Percentiles rank a stretch among this genome's conserved stretches.
Conservation (phyloP, 108 stramenopile species). For the Bacterosira constricta region DNA sequence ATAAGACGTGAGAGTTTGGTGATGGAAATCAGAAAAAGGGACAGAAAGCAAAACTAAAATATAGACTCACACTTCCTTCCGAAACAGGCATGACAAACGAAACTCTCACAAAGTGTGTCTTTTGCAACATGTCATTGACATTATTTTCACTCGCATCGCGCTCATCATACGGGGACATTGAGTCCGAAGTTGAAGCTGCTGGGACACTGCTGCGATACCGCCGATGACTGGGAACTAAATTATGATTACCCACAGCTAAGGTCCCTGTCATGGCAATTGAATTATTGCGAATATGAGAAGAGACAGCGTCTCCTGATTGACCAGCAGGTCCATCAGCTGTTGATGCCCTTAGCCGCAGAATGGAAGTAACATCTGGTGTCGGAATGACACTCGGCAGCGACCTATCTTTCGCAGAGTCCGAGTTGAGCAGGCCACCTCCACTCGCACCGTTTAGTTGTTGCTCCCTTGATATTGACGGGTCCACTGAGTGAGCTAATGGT, state of each 20-base stretch:
- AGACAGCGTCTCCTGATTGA: not conserved
- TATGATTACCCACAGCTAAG: not conserved
- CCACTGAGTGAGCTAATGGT: not conserved
- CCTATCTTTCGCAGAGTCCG: not conserved
- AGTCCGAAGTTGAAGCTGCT: not conserved
- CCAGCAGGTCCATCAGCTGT: not conserved
- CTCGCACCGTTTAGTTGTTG: not conserved
- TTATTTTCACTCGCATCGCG: conserved; percentile 20
- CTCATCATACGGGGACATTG: not conserved
- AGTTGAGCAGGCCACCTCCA: not conserved
- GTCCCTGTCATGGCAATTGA: conserved; percentile 6
- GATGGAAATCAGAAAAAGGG: no score
- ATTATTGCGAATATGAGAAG: conserved; percentile 18
- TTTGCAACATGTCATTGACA: conserved; percentile 51
- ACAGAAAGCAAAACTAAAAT: no score
- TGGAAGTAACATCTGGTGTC: not conserved
- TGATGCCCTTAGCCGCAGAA: not conserved
- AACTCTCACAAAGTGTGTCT: conserved; percentile 66
- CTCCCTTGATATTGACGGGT: not conserved
- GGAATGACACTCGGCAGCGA: not conserved
- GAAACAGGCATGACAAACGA: conserved; percentile 80
- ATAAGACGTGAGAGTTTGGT: no score
- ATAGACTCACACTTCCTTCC: conserved; percentile 71
- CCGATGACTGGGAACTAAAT: conserved; percentile 10
- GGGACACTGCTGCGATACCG: conserved; percentile 7